Base-by-base conservation (phyloP, 345 rosid genomes). In the Euphorbia lathyris region DNA sequence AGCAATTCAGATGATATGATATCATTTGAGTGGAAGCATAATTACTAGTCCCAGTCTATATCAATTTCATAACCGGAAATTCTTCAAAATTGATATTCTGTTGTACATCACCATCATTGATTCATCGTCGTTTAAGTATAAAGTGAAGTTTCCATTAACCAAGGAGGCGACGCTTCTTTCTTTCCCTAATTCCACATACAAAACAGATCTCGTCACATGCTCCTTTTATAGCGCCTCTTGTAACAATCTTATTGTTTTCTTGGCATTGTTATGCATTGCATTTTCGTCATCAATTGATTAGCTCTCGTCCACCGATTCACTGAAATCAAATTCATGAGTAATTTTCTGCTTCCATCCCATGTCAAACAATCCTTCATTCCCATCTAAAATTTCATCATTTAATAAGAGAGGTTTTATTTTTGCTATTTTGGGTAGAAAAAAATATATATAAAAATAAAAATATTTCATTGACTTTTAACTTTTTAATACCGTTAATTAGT, bases 111-210 rank as follows among this genome's bases (percentile, higher is more conserved):
- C 70, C 47, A 50, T 26, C 55, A 17, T 16, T 7, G 72, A 66
- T 74, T 69, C 71, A 30, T 76, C 75, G 58, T 62, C 66, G 9
- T 48, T 67, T 10, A 63, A 76, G 68, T 63, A 66, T 38, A 23
- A 66, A 67, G 68, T 70, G 8, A 34, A 56, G 68, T 64, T 22
- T 47, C 67, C 80, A 64, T 22, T 42, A 42, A n/a, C n/a, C n/a
- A n/a, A n/a, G n/a, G n/a, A 85, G 59, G 97, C 87, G 29, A 95
- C 95, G 50, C 81, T 81, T 80, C 98, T 88, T 80, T 94, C 98
- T 72, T 91, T 78, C 70, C 88, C 96, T 13, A 91, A 77, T 68
- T 94, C 98, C 20, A 76, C 60, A 67, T 69, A 69, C 69, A 94
- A 68, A 25, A 82, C 84, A 69, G 87, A 64, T 63, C 66, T 61